Percentiles rank a stretch among this genome's conserved stretches.
phyloP scores from a whole-genome alignment of 257 asterid species.

The Primulina huaijiensis region DNA sequence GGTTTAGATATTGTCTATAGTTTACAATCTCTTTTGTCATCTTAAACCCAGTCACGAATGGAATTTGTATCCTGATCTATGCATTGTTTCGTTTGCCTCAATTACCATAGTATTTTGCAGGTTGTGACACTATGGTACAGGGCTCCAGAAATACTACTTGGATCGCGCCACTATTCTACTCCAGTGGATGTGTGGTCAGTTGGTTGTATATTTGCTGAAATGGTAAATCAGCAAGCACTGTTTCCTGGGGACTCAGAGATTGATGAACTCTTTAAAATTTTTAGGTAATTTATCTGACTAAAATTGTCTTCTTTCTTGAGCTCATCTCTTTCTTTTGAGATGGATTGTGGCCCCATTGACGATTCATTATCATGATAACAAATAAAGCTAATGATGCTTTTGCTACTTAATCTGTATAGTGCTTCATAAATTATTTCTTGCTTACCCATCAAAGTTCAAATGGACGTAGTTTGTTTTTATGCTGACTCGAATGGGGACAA shows the following conservation, averaged over 20 bases:
- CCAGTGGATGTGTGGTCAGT: slow-evolving; percentile 98
- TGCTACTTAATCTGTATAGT: not conserved
- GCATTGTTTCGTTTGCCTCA: slow-evolving; percentile 5
- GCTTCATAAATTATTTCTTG: not conserved
- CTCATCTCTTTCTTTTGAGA: slow-evolving; percentile 14
- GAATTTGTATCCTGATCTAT: not conserved
- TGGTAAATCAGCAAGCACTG: slow-evolving; percentile 74
- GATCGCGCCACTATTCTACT: slow-evolving; percentile 90
- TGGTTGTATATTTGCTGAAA: slow-evolving; percentile 98
- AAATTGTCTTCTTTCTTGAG: slow-evolving; percentile 8
- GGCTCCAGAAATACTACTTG: slow-evolving; percentile 97
- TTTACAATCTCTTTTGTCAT: not conserved
- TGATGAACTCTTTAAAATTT: slow-evolving; percentile 82
- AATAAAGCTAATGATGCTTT: slow-evolving; percentile 2
- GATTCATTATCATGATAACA: not conserved
- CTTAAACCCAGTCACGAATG: slow-evolving; percentile 11
- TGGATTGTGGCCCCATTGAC: not conserved
- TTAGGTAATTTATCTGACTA: slow-evolving; percentile 52
- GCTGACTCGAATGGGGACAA: not conserved
- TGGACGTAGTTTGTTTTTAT: not conserved
- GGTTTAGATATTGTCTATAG: not conserved
- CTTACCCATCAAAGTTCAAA: not conserved
- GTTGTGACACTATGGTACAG: slow-evolving; percentile 98
- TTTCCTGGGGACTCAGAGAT: slow-evolving; percentile 98
- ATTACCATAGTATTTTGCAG: slow-evolving; percentile 34